Conservation (phyloP, 139 green algal genomes). For the Eudorina sp. region DNA sequence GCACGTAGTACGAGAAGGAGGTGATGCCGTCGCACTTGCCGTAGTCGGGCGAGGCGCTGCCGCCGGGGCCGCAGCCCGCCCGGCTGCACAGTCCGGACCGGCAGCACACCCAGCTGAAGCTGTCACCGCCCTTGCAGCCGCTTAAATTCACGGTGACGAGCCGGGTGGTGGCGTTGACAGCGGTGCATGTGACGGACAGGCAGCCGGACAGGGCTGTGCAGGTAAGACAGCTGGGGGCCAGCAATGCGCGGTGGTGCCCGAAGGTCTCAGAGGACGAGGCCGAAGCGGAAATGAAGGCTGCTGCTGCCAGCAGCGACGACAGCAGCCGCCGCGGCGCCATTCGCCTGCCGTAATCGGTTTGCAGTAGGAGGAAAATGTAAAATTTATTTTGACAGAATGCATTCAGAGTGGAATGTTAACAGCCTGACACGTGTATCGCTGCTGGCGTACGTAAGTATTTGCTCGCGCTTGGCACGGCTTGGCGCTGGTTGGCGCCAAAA, state of each 20-base stretch:
- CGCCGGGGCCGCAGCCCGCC: background rate
- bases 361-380: background rate
- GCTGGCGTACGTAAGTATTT: too few relatives aligned
- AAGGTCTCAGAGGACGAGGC: too few relatives aligned
- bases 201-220: background rate
- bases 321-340: background rate
- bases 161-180: background rate
- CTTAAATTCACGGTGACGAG: background rate
- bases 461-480: too few relatives aligned
- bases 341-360: background rate
- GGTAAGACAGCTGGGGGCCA: background rate
- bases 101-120: background rate
- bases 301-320: background rate
- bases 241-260: background rate
- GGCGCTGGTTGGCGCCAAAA: too few relatives aligned
- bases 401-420: too few relatives aligned
- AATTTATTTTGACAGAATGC: background rate
- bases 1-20: background rate
- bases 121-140: background rate
- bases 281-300: too few relatives aligned
- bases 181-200: background rate
- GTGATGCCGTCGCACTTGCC: background rate
- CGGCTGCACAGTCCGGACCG: background rate
- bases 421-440: too few relatives aligned
- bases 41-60: background rate